A percentile compares a stretch with the other conserved stretches of the same genome.
Conservation (phyloP, 768 basidiomycete species). For the Dictyophora rubrovolvata region DNA sequence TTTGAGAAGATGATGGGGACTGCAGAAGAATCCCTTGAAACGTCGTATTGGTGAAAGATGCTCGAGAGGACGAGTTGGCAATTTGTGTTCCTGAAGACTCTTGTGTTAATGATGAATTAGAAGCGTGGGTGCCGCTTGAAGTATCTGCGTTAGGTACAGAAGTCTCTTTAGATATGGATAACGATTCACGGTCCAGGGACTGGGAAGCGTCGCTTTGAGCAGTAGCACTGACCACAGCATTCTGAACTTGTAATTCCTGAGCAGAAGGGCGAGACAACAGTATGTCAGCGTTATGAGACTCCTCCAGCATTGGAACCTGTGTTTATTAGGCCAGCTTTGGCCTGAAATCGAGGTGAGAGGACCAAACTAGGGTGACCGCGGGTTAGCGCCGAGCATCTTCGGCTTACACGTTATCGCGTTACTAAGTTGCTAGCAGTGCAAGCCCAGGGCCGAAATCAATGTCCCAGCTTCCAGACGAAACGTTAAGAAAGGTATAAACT, state of each 20-base stretch:
- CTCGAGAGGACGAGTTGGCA: not conserved
- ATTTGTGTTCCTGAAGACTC: not conserved
- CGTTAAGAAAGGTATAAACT: slow-evolving; percentile 57
- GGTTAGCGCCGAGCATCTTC: not conserved
- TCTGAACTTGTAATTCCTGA: not conserved
- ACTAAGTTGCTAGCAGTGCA: not conserved
- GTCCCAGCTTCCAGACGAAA: slow-evolving; percentile 65
- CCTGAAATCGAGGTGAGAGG: not conserved
- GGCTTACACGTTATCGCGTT: not conserved
- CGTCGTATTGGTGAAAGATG: not conserved
- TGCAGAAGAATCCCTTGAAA: slow-evolving; percentile 7
- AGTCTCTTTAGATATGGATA: not conserved
- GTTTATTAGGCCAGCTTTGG: not conserved
- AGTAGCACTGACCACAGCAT: not conserved
- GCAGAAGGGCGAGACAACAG: not conserved
- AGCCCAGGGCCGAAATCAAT: slow-evolving; percentile 20
- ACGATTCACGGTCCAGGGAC: not conserved
- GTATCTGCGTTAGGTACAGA: not conserved
- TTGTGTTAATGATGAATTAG: not conserved
- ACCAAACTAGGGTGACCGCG: not conserved
- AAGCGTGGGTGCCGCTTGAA: not conserved
- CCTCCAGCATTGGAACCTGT: not conserved
- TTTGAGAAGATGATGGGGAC: not conserved
- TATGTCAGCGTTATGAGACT: not conserved
- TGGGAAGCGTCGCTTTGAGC: not conserved